Evolutionary conservation across 1,139 yeast species (phyloP).

Genomic region (Arxiozyma telluris): DNA sequence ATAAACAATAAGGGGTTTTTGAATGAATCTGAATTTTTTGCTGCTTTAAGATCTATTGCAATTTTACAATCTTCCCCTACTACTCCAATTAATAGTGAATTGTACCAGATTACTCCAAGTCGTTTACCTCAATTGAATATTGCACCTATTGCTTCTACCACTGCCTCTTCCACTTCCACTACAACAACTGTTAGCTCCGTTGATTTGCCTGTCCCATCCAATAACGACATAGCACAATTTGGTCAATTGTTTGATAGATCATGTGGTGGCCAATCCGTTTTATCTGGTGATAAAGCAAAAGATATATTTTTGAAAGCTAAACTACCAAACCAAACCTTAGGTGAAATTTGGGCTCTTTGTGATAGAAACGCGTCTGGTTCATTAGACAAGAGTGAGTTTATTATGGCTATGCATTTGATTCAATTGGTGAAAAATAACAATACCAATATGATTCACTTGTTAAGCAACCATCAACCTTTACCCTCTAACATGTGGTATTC

Average conservation of each 20-base stretch:
- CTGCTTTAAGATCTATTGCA: slow-evolving; percentile 84
- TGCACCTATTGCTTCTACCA: slow-evolving; percentile 20
- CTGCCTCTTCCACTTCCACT: background rate
- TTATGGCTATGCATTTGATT: slow-evolving; percentile 91
- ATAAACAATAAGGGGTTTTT: slow-evolving; percentile 75
- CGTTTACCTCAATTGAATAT: slow-evolving; percentile 36
- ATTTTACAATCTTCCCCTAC: slow-evolving; percentile 51
- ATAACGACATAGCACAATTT: slow-evolving; percentile 62
- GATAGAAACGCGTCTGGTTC: slow-evolving; percentile 70
- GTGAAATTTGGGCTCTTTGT: slow-evolving; percentile 82
- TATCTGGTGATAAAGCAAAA: slow-evolving; percentile 71
- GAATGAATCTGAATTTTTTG: slow-evolving; percentile 71
- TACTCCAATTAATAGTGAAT: slow-evolving; percentile 17
- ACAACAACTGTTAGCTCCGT: background rate
- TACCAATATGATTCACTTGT: slow-evolving; percentile 55
- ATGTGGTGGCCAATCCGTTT: slow-evolving; percentile 35
- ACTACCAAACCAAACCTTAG: slow-evolving; percentile 64
- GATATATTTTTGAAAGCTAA: slow-evolving; percentile 83
- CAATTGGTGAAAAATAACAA: slow-evolving; percentile 66
- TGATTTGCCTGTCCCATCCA: slow-evolving; percentile 49
- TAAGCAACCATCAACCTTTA: slow-evolving; percentile 53
- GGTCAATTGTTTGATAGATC: slow-evolving; percentile 67
- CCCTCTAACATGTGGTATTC: slow-evolving; percentile 62
- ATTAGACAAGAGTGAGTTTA: slow-evolving; percentile 64
- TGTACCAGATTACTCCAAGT: slow-evolving; percentile 23